Percentiles rank a stretch among this genome's conserved stretches.
These are phyloP conservation scores for Apiotrichum sp. DNA, from an alignment of 1,284 basidiomycete species.

Conservation along the genomic window DNA sequence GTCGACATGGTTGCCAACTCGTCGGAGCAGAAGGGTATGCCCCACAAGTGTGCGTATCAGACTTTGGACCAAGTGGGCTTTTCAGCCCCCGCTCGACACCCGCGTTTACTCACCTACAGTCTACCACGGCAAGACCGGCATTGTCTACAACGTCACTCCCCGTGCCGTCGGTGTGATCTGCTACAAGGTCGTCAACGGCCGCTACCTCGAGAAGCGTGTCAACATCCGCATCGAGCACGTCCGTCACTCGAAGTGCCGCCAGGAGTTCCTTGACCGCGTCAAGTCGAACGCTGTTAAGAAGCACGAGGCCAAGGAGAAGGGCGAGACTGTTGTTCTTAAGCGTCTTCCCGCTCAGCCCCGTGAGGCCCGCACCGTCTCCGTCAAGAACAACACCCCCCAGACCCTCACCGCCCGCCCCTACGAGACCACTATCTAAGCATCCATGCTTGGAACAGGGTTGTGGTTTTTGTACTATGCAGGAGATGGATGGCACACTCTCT, in stretches of 20 bases:
- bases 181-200: conserved; percentile 98
- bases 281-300: conserved; percentile 85
- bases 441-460: conserved; percentile 7
- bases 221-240: conserved; percentile 99
- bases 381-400: conserved; percentile 74
- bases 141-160: conserved; percentile 97
- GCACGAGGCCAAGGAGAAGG: conserved; percentile 77
- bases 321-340: conserved; percentile 82
- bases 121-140: conserved; percentile 67
- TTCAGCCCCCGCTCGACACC: no score
- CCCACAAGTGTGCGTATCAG: conserved; percentile 69
- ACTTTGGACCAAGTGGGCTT: background rate
- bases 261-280: conserved; percentile 96
- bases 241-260: conserved; percentile 95
- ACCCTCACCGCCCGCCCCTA: conserved; percentile 85
- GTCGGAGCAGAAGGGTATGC: conserved; percentile 99
- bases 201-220: conserved; percentile 99
- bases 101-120: conserved; percentile 15
- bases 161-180: conserved; percentile 93
- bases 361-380: conserved; percentile 69
- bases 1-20: conserved; percentile 99
- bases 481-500: conserved; percentile 34
- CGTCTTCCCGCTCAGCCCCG: conserved; percentile 81
- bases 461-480: conserved; percentile 41
- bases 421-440: conserved; percentile 48